Base-by-base conservation (phyloP, 306 rosid genomes). In the Sechiopsis laciniata region DNA sequence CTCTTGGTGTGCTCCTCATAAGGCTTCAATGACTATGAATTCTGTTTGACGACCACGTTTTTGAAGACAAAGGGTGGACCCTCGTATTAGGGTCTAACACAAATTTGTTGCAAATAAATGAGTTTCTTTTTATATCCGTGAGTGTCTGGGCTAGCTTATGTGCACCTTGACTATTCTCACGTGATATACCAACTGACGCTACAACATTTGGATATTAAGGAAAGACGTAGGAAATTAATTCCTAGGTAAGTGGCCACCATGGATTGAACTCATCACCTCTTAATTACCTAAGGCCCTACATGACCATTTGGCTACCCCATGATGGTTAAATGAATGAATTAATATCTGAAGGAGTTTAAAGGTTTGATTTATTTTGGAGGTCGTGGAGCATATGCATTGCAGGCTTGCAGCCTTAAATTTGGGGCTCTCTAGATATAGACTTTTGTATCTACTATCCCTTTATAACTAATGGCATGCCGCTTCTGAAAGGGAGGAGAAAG, bases 1-100 rank as follows among this genome's bases (percentile, higher is more conserved):
- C 63, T 11, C 65, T 59, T 24, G 32, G 17, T 24, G 65, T 64
- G 70, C 26, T 15, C 15, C 52, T 14, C 26, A 64, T 51, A 15
- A 37, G 42, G 70, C 70, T 64, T 64, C 70, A 64, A 35, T 37
- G 21, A 64, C 51, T 46, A 16, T 60, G 52, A 2, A 61, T 3
- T 61, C 68, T 29, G 46, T 14, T 37, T 37, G 71, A 26, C 48
- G 71, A 26, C 48, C 12, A 63, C 51, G 5, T 32, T 63, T 63
- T 32, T 63, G 48, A 14, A 63, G 50, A 4, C 24, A 35, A 3
- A 16, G 70, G 65, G 14, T 16, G 20, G 63, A 57, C 3, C 69
- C 51, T 63, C 50, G 14, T 63, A 63, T 7, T 13, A 42, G 10
- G 22, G 32, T 65, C 32, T 26, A 1, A n/a, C 13, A 65, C 16